Evolutionary conservation across 805 yeast genomes (phyloP).

Genomic region (Wickerhamomyces bisporus): DNA sequence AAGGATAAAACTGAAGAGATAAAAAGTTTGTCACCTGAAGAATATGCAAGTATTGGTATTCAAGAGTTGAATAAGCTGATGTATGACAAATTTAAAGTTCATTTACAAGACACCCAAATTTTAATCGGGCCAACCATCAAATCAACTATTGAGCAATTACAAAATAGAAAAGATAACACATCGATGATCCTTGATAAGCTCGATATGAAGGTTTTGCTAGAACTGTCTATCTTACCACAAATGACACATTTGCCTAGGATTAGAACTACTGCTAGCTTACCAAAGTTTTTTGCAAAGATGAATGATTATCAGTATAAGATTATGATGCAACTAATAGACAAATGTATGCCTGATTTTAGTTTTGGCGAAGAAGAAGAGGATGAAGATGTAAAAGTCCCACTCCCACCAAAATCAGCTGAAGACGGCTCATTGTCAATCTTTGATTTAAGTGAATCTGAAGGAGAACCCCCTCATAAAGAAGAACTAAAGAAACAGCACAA

Average conservation of each 20-base stretch:
- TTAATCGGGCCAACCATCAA: slow-evolving; percentile 79
- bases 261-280: slow-evolving; percentile 72
- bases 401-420: neutral
- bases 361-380: slow-evolving; percentile 18
- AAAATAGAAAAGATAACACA: slow-evolving; percentile 31
- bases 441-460: neutral
- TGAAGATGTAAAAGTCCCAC: slow-evolving; percentile 17
- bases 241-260: slow-evolving; percentile 70
- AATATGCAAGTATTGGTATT: slow-evolving; percentile 53
- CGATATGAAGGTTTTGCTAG: slow-evolving; percentile 67
- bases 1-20: slow-evolving; percentile 62
- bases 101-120: slow-evolving; percentile 80
- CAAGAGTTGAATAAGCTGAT: slow-evolving; percentile 47
- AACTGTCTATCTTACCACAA: slow-evolving; percentile 79
- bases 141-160: slow-evolving; percentile 70
- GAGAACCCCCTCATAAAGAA: slow-evolving; percentile 2
- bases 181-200: slow-evolving; percentile 71
- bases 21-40: slow-evolving; percentile 56
- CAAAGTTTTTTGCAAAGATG: slow-evolving; percentile 62
- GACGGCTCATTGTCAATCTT: slow-evolving; percentile 5
- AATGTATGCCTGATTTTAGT: slow-evolving; percentile 50
- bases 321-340: slow-evolving; percentile 71
- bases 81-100: slow-evolving; percentile 83
- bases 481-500: slow-evolving; percentile 43
- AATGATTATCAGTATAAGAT: slow-evolving; percentile 90